Conservation (phyloP, 371 early-diverging fungal species). For the Lichtheimia ramosa region DNA sequence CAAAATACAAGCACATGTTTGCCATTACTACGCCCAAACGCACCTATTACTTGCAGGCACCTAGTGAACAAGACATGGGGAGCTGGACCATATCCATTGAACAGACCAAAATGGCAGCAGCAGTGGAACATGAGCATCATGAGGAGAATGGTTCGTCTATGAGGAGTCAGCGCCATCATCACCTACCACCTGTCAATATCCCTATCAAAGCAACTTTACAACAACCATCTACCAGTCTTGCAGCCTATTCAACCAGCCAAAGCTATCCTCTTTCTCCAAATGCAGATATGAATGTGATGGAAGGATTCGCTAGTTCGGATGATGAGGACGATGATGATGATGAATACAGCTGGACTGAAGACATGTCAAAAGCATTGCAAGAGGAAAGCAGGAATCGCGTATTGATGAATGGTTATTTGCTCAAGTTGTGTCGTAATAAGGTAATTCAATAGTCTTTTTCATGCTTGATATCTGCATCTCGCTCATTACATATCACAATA, state of each 20-base stretch:
- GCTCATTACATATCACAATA: slow-evolving; percentile 12
- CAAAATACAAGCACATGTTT: background rate
- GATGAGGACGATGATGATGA: slow-evolving; percentile 37
- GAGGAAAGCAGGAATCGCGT: slow-evolving; percentile 52
- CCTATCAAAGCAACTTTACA: background rate
- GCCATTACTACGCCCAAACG: background rate
- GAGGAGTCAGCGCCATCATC: background rate
- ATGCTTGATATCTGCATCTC: background rate
- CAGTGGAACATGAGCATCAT: no score
- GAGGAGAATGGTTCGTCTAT: background rate
- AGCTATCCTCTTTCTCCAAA: slow-evolving; percentile 44
- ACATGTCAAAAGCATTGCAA: slow-evolving; percentile 24
- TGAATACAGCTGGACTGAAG: slow-evolving; percentile 11
- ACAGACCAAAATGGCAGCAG: background rate
- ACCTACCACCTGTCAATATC: background rate
- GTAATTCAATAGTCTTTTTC: slow-evolving; percentile 16
- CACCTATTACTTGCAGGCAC: background rate
- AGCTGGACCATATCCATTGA: background rate
- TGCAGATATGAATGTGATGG: slow-evolving; percentile 28
- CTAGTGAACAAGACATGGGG: background rate
- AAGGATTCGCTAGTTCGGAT: slow-evolving; percentile 45
- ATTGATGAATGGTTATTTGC: slow-evolving; percentile 70
- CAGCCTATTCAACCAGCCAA: slow-evolving; percentile 27
- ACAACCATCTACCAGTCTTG: slow-evolving; percentile 12
- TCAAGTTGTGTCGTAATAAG: slow-evolving; percentile 69